A percentile compares a stretch with the other conserved stretches of the same genome.
These are phyloP conservation scores for Penicillium pancosmium DNA, from an alignment of 495 filamentous ascomycete species.

Conservation along the genomic window DNA sequence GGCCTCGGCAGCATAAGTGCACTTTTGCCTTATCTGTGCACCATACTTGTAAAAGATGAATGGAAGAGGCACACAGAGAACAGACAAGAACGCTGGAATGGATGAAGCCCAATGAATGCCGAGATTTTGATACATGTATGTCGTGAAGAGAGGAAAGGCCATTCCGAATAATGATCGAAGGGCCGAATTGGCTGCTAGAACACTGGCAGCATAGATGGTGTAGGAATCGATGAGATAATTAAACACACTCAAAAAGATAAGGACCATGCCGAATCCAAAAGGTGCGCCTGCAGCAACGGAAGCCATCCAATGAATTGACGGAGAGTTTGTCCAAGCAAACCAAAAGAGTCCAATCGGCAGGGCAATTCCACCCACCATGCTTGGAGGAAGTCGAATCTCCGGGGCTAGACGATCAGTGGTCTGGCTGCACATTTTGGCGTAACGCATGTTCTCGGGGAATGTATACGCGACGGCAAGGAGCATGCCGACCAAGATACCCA, in stretches of 20 bases:
- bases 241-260: conserved; percentile 70
- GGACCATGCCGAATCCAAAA: conserved; percentile 70
- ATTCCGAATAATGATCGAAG: conserved; percentile 69
- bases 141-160: conserved; percentile 78
- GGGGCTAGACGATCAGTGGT: conserved; percentile 39
- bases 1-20: conserved; percentile 65
- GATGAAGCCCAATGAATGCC: conserved; percentile 78
- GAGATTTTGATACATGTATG: conserved; percentile 68
- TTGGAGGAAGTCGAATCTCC: conserved; percentile 43
- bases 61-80: conserved; percentile 72
- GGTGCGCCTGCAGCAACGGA: conserved; percentile 61
- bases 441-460: conserved; percentile 45
- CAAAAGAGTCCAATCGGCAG: conserved; percentile 56
- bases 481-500: conserved; percentile 80
- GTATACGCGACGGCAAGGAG: conserved; percentile 53
- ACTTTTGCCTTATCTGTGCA: conserved; percentile 58
- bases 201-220: conserved; percentile 74
- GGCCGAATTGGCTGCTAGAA: conserved; percentile 71
- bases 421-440: conserved; percentile 32
- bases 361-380: conserved; percentile 40
- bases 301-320: conserved; percentile 66
- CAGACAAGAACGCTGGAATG: conserved; percentile 71
- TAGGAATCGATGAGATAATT: conserved; percentile 77
- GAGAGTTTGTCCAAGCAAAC: conserved; percentile 68
- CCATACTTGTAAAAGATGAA: conserved; percentile 76